These are phyloP conservation scores for Yamadazyma songkhlaensis DNA, from an alignment of 1,139 yeast species.

Conservation along the genomic window DNA sequence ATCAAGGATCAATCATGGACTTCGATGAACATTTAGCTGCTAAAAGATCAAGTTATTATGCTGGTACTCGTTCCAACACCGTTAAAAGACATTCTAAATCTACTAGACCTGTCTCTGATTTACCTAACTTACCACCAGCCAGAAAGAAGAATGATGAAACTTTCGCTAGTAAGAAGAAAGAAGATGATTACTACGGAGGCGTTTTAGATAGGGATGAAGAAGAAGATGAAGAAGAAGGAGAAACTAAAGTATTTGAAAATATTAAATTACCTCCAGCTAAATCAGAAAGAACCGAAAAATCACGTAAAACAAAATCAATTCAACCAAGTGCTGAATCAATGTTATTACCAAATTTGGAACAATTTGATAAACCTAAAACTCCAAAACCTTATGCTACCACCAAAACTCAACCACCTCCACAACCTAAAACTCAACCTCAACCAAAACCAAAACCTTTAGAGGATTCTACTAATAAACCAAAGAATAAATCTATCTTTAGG, in stretches of 20 bases:
- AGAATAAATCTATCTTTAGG: conserved; percentile 55
- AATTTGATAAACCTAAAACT: conserved; percentile 1
- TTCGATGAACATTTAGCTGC: conserved; percentile 43
- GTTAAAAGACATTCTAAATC: conserved; percentile 19
- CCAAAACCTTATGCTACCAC: conserved; percentile 22
- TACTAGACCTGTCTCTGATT: conserved; percentile 30
- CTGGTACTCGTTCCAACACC: conserved; percentile 22
- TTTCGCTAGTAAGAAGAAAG: conserved; percentile 29
- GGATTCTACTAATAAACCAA: conserved; percentile 22
- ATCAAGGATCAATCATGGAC: conserved; percentile 40
- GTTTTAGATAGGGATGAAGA: conserved; percentile 16
- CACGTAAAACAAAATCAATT: conserved; percentile 21
- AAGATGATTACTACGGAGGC: conserved; percentile 19
- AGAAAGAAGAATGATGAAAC: conserved; percentile 27
- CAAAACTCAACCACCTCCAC: conserved; percentile 13
- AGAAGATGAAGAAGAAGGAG: conserved; percentile 18
- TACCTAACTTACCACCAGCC: conserved; percentile 31
- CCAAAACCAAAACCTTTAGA: conserved; percentile 15
- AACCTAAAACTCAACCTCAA: conserved; percentile 8
- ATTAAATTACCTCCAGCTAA: conserved; percentile 41
- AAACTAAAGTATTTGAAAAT: conserved; percentile 37
- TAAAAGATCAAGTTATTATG: conserved; percentile 38
- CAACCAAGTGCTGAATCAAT: conserved; percentile 37
- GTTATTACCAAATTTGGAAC: conserved; percentile 30
- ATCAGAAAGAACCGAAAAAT: conserved; percentile 10